phyloP scores from a whole-genome alignment of 768 basidiomycete genomes.

The Thelephora aurantiotincta region DNA sequence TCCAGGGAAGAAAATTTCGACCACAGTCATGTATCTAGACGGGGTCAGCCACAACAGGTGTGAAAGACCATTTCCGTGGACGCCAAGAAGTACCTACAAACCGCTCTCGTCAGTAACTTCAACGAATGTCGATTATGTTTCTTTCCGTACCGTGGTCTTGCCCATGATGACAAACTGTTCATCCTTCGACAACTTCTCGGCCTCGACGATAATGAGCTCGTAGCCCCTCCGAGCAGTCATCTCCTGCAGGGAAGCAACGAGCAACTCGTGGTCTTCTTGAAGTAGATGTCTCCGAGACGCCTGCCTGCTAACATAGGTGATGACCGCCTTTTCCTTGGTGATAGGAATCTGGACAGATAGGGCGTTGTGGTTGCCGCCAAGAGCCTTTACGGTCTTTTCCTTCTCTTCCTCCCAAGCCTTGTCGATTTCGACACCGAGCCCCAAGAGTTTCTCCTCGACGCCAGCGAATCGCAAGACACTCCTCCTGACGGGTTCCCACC shows the following conservation, averaged over 20 bases:
- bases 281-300: slow-evolving; percentile 37
- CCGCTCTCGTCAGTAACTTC: slow-evolving; percentile 2
- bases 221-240: slow-evolving; percentile 33
- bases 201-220: slow-evolving; percentile 47
- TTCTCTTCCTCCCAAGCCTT: slow-evolving; percentile 2
- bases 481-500: slow-evolving; percentile 69
- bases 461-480: slow-evolving; percentile 60
- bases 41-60: slow-evolving; percentile 79
- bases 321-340: slow-evolving; percentile 19
- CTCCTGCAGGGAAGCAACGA: slow-evolving; percentile 38
- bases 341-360: neutral
- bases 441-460: slow-evolving; percentile 19
- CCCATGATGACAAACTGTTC: slow-evolving; percentile 56
- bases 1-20: slow-evolving; percentile 71
- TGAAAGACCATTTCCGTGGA: slow-evolving; percentile 73
- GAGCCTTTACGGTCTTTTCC: slow-evolving; percentile 2
- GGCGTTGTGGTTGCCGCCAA: slow-evolving; percentile 22
- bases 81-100: slow-evolving; percentile 51
- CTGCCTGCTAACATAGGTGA: slow-evolving; percentile 67
- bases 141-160: slow-evolving; percentile 43
- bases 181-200: slow-evolving; percentile 58
- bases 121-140: neutral
- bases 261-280: slow-evolving; percentile 35
- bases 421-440: slow-evolving; percentile 14
- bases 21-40: slow-evolving; percentile 62